phyloP scores from a whole-genome alignment of 768 basidiomycete species.

The Lactarius pseudohatsudake region DNA sequence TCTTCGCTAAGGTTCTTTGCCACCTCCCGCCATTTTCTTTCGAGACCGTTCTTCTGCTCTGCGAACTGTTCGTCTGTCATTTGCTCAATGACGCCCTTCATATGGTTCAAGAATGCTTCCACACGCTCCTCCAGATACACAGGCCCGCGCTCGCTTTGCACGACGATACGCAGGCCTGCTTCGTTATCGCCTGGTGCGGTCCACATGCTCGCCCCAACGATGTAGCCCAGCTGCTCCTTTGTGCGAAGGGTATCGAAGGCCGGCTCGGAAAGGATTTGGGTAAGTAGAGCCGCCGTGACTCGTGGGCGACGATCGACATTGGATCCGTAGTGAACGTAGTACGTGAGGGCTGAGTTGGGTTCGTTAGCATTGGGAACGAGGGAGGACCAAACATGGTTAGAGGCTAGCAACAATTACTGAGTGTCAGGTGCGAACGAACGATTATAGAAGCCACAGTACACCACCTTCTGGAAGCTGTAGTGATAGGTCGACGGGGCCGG shows the following conservation, averaged over 20 bases:
- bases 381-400: constrained; percentile 64
- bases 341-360: constrained; percentile 82
- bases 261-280: constrained; percentile 87
- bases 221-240: constrained; percentile 93
- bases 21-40: constrained; percentile 80
- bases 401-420: constrained; percentile 45
- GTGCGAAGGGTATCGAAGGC: constrained; percentile 90
- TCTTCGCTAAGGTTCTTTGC: constrained; percentile 90
- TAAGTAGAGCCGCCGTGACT: constrained; percentile 67
- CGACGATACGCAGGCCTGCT: constrained; percentile 74
- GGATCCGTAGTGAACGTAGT: constrained; percentile 80
- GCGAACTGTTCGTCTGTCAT: constrained; percentile 74
- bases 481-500: constrained; percentile 49
- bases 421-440: not conserved
- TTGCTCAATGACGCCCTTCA: constrained; percentile 63
- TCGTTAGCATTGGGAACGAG: constrained; percentile 81
- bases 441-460: constrained; percentile 20
- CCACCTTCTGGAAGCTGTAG: constrained; percentile 72
- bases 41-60: constrained; percentile 74
- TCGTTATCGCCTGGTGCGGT: constrained; percentile 62
- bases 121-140: constrained; percentile 83
- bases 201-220: constrained; percentile 67
- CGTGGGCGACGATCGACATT: constrained; percentile 61
- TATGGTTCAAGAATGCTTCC: constrained; percentile 79
- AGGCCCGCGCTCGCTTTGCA: constrained; percentile 86